These are phyloP conservation scores for Apiotrichum veenhuisii DNA, from an alignment of 1,284 basidiomycete genomes.

Conservation along the genomic window DNA sequence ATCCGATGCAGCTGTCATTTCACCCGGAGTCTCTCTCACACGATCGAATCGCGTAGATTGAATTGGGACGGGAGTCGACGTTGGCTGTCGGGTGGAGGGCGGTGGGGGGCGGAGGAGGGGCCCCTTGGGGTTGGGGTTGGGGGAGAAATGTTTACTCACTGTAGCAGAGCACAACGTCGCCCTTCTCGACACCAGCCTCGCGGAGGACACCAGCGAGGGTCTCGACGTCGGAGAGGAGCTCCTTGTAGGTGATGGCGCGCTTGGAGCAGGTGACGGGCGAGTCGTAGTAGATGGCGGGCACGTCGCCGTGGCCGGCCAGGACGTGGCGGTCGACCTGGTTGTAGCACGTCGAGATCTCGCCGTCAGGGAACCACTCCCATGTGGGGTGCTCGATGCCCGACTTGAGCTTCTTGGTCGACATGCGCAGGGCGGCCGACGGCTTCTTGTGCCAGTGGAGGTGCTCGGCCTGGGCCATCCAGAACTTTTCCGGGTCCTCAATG, in stretches of 20 bases:
- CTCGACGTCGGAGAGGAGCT: slow-evolving; percentile 83
- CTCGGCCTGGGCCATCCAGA: slow-evolving; percentile 22
- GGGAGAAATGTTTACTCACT: slow-evolving; percentile 11
- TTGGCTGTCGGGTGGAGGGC: no score
- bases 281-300: slow-evolving; percentile 23
- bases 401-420: slow-evolving; percentile 8
- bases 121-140: no score
- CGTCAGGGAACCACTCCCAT: slow-evolving; percentile 26
- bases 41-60: no score
- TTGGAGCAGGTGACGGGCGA: slow-evolving; percentile 19
- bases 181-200: slow-evolving; percentile 81
- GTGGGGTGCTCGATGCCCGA: slow-evolving; percentile 13
- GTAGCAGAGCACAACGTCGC: slow-evolving; percentile 66
- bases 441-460: slow-evolving; percentile 24
- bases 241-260: slow-evolving; percentile 62
- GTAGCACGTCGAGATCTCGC: slow-evolving; percentile 22
- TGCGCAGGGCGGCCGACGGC: slow-evolving; percentile 11
- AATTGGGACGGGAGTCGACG: no score
- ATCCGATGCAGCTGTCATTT: neutral
- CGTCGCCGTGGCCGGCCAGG: slow-evolving; percentile 16
- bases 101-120: no score
- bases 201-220: slow-evolving; percentile 84
- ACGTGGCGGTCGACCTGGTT: slow-evolving; percentile 24
- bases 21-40: no score
- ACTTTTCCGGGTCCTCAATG: slow-evolving; percentile 19